Evolutionary conservation across 257 asterid genomes (phyloP), one percentile per base, ranked within the genome.

Genomic region (Plectranthus barbatus): DNA sequence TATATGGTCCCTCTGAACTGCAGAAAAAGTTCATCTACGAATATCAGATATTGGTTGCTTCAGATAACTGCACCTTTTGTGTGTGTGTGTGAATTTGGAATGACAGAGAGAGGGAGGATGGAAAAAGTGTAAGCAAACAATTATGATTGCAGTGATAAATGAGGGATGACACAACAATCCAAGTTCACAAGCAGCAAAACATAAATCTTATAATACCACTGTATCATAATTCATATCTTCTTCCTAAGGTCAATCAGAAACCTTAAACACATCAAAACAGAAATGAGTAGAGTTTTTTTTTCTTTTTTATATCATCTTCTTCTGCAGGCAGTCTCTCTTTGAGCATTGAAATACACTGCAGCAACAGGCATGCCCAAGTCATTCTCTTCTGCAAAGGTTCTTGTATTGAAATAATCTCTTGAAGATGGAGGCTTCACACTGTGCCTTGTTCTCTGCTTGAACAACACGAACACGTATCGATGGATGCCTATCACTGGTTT

Each of bases 301-400:
- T 26, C 31, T 26, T 26, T 26, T 26, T 2, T 26, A 26, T 26
- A 3, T 26, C 49, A 86, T 86, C 96, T 86, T 81, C 80, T 86
- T 67, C 94, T 78, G 49, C 95, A 86, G 9, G 95, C 95, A 57
- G 95, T 85, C 78, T 90, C 96, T 72, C 95, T 83, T 45, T 87
- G 97, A 14, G 97, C 97, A 57, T 90, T 87, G 79, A 90, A 90
- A 69, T 87, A 90, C 0, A 84, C 83, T 0, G 87, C 94, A 37
- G 96, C 94, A 2, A 90, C 97, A 0, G 97, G 97, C 26, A 68
- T 55, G 3, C 92, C 97, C 50, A 90, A 75, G 19, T 74, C 84
- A 56, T 83, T 77, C 47, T 82, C 87, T 37, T 77, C 72, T 7
- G 92, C 85, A 71, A 90, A 90, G 1, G 42, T 62, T 9, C 88